Evolutionary conservation across 768 basidiomycete species (phyloP), one percentile per base, ranked within the genome.

Genomic region (Russula sp.): DNA sequence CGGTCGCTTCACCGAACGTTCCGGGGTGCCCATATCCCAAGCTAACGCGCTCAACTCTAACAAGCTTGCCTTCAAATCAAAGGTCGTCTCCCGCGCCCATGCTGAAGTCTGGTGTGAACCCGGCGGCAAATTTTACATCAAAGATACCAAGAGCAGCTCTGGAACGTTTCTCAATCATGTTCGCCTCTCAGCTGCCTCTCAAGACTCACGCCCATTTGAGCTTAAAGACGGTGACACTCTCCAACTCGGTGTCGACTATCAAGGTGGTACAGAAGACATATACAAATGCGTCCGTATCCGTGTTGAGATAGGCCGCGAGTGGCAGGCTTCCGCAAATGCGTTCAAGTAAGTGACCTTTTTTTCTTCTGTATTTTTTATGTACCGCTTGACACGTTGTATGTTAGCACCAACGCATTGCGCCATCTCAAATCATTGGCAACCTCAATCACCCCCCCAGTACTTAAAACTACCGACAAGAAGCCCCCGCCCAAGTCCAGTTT

Each of bases 81-180:
- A 98, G 76, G 96, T 98, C 74, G 95, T 98, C 71, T 92, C 89
- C 46, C 82, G 96, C 44, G 87, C 89, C 0, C 96, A 98, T 73
- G 96, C 96, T 0, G 96, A 98, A 80, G 87, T 98, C 38, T 97
- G 94, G 93, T 81, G 85, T 59, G 87, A 89, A 65, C 65, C 69
- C 0, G 81, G 81, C 0, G 83, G 80, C 18, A 82, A 85, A 73
- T 97, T 98, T 75, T 93, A 81, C 73, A 89, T 99, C 71, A 84
- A 84, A 59, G 96, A 98, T 73, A 96, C 94, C 24, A 92, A 93
- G 75, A 88, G 86, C 48, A 89, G 86, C 55, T 89, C 88, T 0
- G 96, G 96, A 28, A 99, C 96, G 1, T 98, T 98, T 73, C 79
- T 98, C 66, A 99, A 99, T 74, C 95, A 98, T 73, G 85, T 95